Conservation (phyloP, 495 filamentous ascomycete genomes). For the Lophiostoma macrostomum region DNA sequence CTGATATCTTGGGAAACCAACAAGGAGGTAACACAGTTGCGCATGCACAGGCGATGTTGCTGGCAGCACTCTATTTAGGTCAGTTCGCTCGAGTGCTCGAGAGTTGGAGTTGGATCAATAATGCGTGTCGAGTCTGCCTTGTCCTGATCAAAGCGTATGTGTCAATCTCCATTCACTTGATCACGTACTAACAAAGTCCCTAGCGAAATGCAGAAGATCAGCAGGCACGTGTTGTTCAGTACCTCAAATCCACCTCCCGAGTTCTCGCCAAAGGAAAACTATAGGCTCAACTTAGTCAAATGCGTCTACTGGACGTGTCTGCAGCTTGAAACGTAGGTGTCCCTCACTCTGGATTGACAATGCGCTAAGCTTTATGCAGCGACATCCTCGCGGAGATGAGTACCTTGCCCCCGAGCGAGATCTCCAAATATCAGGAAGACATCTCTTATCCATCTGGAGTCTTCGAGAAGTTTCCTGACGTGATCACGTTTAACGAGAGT, state of each 20-base stretch:
- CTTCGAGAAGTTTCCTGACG: slow-evolving; percentile 22
- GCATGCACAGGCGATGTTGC: slow-evolving; percentile 79
- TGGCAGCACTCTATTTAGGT: slow-evolving; percentile 84
- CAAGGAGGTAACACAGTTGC: slow-evolving; percentile 72
- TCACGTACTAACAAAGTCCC: background rate
- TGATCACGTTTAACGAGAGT: background rate
- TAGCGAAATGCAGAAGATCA: slow-evolving; percentile 17
- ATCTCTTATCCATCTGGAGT: slow-evolving; percentile 60
- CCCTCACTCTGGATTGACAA: background rate
- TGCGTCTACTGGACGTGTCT: slow-evolving; percentile 93
- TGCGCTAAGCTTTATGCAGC: slow-evolving; percentile 44
- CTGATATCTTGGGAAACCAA: slow-evolving; percentile 79
- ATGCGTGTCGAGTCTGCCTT: slow-evolving; percentile 72
- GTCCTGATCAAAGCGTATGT: slow-evolving; percentile 72
- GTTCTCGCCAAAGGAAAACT: slow-evolving; percentile 12
- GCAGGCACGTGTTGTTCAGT: background rate
- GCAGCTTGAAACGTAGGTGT: slow-evolving; percentile 79
- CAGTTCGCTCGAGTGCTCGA: slow-evolving; percentile 85
- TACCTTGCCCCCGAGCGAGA: slow-evolving; percentile 57
- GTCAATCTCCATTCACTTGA: background rate
- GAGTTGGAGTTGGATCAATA: slow-evolving; percentile 82
- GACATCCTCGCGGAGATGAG: slow-evolving; percentile 90
- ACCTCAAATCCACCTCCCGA: background rate
- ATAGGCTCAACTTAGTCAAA: slow-evolving; percentile 53
- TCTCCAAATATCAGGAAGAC: slow-evolving; percentile 40